phyloP scores from a whole-genome alignment of 305 asterid species.

The Solanum hybrid region DNA sequence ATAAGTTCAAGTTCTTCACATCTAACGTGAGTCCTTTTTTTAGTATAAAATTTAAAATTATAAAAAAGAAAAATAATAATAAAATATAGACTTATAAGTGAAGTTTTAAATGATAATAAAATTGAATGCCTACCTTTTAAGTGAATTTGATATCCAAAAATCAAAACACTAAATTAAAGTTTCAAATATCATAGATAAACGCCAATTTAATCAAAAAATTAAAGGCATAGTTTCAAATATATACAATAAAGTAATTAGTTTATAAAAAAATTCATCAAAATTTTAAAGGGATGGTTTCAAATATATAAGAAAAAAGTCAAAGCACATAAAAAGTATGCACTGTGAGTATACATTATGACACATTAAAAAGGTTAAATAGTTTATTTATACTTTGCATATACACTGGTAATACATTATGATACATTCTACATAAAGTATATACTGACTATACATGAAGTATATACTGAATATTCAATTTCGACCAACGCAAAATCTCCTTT shows the following conservation, averaged over 20 bases:
- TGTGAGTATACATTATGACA: not conserved
- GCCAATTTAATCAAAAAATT: not conserved
- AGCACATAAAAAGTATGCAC: not conserved
- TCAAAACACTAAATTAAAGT: not conserved
- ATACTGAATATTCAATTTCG: too few species aligned
- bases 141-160: not conserved
- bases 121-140: not conserved
- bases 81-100: not conserved
- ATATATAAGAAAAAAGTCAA: too few species aligned
- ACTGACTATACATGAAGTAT: too few species aligned
- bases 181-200: not conserved
- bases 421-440: not conserved
- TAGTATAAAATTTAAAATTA: too few species aligned
- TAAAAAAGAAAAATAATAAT: not conserved
- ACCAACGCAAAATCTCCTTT: not conserved
- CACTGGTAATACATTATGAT: not conserved
- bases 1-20: too few species aligned
- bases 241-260: too few species aligned
- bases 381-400: too few species aligned
- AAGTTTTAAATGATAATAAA: not conserved
- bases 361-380: not conserved
- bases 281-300: fast-evolving
- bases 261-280: too few species aligned
- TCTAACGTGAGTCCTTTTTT: too few species aligned
- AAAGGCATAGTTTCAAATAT: not conserved